Evolutionary conservation across 2,329 filamentous ascomycete species (phyloP).

Genomic region (Aspergillus ustus): DNA sequence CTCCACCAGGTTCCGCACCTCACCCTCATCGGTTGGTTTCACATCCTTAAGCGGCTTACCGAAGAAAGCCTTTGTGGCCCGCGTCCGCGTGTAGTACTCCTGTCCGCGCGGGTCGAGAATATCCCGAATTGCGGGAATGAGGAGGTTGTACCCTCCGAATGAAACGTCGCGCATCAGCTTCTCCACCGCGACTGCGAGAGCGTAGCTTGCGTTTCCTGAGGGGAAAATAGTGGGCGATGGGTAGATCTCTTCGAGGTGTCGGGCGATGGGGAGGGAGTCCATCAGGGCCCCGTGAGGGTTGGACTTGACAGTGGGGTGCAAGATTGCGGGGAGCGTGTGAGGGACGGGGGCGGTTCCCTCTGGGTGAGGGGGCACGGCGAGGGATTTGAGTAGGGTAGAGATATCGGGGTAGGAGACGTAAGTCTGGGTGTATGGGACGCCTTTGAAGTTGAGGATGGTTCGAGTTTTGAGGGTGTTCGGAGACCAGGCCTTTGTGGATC

Average conservation of each 20-base stretch:
- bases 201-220: slow-evolving; percentile 39
- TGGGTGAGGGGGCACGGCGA: slow-evolving; percentile 29
- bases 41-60: slow-evolving; percentile 37
- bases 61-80: slow-evolving; percentile 24
- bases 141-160: slow-evolving; percentile 8
- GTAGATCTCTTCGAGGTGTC: slow-evolving; percentile 36
- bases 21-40: slow-evolving; percentile 28
- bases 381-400: slow-evolving; percentile 30
- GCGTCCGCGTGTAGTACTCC: slow-evolving; percentile 38
- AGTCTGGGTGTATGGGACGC: slow-evolving; percentile 32
- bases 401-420: slow-evolving; percentile 36
- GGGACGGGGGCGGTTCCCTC: slow-evolving; percentile 10
- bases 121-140: slow-evolving; percentile 30
- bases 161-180: slow-evolving; percentile 18
- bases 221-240: slow-evolving; percentile 38
- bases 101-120: slow-evolving; percentile 34
- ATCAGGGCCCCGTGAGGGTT: slow-evolving; percentile 35
- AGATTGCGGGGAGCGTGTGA: slow-evolving; percentile 42
- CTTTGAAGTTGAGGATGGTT: slow-evolving; percentile 33
- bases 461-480: slow-evolving; percentile 33
- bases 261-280: slow-evolving; percentile 40
- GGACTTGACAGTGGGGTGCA: slow-evolving; percentile 31
- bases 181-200: slow-evolving; percentile 31
- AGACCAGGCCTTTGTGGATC: slow-evolving; percentile 35
- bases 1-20: slow-evolving; percentile 26